Evolutionary conservation across 345 rosid genomes (phyloP), one percentile per base, ranked within the genome.

Genomic region (Durio zibethinus): DNA sequence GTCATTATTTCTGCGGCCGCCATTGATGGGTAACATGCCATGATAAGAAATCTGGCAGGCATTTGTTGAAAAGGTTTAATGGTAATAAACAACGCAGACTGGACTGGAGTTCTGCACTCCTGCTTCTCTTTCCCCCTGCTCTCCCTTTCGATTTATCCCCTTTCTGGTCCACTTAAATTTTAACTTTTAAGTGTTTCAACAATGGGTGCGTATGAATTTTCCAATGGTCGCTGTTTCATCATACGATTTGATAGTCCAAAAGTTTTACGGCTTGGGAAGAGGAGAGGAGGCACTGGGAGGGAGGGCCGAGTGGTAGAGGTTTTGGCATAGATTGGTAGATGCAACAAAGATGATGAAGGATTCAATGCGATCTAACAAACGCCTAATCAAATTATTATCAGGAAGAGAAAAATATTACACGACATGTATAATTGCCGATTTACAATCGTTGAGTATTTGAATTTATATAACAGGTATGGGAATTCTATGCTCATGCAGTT

Each of bases 381-480:
- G 64, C 29, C 27, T 60, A 27, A 29, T 60, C 64, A 61, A 40
- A 25, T n/a, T 36, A 42, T 10, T 42, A 42, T 11, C 9, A 25
- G 18, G 53, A 36, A 45, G 16, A 12, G 31, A 23, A 1, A 69
- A 45, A 33, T 75, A 42, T 75, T 16, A 61, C 42, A 47, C 29
- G 57, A 20, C 42, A 33, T 10, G 71, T 75, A 63, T 63, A 62
- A 48, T 40, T 25, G 74, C 67, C 63, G 40, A 48, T 62, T 68
- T 52, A 47, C 38, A 20, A 62, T 68, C 21, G 47, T 66, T 36
- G 76, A 68, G 64, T 27, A 50, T 71, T 57, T 54, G 56, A 45
- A 31, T 56, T 42, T 86, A 80, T 63, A 71, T 79, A 65, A 62
- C 73, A 73, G 53, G 85, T 77, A 81, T 77, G 47, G 21, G 60